These are phyloP conservation scores for Sugiyamaella xylanicola DNA, from an alignment of 1,139 yeast species.

Conservation along the genomic window DNA sequence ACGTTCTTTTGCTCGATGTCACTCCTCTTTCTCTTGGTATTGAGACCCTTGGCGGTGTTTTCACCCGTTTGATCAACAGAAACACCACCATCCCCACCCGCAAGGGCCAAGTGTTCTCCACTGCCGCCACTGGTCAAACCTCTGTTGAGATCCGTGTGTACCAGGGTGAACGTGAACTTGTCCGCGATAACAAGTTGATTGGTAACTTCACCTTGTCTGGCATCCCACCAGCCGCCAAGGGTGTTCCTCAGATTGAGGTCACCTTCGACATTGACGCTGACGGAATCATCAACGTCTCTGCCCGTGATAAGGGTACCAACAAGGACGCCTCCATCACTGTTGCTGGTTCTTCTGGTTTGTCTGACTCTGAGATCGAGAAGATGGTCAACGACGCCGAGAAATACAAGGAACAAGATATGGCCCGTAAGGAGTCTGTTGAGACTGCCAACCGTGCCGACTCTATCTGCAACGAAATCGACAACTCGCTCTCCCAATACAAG, in stretches of 20 bases:
- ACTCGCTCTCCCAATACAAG: conserved; percentile 90
- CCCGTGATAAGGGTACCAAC: conserved; percentile 97
- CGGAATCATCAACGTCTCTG: conserved; percentile 98
- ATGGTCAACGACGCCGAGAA: conserved; percentile 99
- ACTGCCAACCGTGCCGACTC: conserved; percentile 96
- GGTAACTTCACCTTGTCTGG: conserved; percentile 97
- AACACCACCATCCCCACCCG: conserved; percentile 98
- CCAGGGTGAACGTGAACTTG: conserved; percentile 99
- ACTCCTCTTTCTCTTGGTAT: conserved; percentile 97
- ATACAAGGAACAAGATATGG: conserved; percentile 95
- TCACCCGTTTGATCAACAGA: conserved; percentile 96
- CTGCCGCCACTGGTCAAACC: conserved; percentile 99
- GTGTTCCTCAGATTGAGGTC: conserved; percentile 99
- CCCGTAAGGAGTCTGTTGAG: conserved; percentile 92
- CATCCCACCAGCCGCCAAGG: conserved; percentile 98
- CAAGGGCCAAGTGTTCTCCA: conserved; percentile 95
- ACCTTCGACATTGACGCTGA: conserved; percentile 97
- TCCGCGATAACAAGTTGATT: conserved; percentile 96
- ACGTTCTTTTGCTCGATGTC: conserved; percentile 90
- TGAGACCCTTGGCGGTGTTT: conserved; percentile 98
- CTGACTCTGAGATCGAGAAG: conserved; percentile 95
- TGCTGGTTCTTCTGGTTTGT: conserved; percentile 97
- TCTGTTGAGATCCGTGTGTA: conserved; percentile 98
- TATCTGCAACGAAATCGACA: conserved; percentile 94
- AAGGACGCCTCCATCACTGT: conserved; percentile 98